Evolutionary conservation across 305 asterid species (phyloP).

Genomic region (Fraxinus velutina): DNA sequence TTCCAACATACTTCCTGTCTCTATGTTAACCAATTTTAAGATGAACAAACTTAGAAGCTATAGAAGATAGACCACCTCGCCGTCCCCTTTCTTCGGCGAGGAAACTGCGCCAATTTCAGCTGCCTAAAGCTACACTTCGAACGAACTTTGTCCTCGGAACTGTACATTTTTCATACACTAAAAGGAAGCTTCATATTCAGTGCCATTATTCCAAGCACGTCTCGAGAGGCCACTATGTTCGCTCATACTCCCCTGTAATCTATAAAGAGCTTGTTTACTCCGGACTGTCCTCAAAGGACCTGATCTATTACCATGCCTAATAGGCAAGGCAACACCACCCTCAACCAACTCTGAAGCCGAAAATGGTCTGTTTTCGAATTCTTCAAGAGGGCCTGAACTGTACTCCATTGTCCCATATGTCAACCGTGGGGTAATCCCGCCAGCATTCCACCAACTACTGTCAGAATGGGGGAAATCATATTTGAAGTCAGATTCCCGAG

Average conservation of each 20-base stretch:
- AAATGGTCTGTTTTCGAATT: constrained; percentile 57
- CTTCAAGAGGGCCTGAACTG: constrained; percentile 85
- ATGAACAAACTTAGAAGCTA: constrained; percentile 37
- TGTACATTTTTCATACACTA: constrained; percentile 57
- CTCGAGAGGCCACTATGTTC: constrained; percentile 61
- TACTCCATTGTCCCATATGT: constrained; percentile 82
- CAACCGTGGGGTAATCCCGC: constrained; percentile 54
- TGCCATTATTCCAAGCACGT: constrained; percentile 50
- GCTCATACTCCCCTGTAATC: constrained; percentile 77
- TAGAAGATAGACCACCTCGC: neutral
- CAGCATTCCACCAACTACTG: constrained; percentile 94
- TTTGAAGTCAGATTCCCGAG: constrained; percentile 68
- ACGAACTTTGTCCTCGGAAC: constrained; percentile 43
- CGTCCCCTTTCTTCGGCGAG: constrained; percentile 7
- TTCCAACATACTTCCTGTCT: constrained; percentile 24
- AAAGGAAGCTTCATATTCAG: constrained; percentile 57
- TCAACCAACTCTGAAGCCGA: constrained; percentile 50
- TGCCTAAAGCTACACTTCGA: constrained; percentile 44
- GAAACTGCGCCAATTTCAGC: constrained; percentile 32
- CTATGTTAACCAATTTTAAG: constrained; percentile 33
- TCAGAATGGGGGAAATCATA: constrained; percentile 65
- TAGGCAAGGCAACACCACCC: constrained; percentile 45
- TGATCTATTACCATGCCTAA: constrained; percentile 72
- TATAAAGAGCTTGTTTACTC: constrained; percentile 61
- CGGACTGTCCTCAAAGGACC: constrained; percentile 80